Evolutionary conservation across 139 green algal species (phyloP).

Genomic region (Micromonas pusilla): DNA sequence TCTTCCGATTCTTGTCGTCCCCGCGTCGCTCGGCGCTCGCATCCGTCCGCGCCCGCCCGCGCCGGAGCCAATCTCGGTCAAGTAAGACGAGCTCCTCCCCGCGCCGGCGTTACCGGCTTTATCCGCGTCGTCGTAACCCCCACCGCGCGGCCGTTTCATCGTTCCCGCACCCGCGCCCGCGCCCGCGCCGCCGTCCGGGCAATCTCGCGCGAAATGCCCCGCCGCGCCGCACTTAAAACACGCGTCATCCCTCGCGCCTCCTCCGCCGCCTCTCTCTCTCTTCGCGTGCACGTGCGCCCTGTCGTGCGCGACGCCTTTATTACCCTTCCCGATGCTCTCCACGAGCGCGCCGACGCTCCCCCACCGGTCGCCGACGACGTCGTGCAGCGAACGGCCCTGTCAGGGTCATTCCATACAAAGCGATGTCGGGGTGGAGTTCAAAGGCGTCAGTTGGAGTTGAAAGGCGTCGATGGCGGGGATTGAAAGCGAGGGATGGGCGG

Average conservation of each 20-base stretch:
- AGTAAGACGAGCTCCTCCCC: not conserved
- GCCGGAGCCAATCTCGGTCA: not conserved
- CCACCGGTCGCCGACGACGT: constrained; percentile 65
- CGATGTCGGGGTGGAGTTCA: no score
- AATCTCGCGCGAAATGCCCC: not conserved
- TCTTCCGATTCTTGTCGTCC: no score
- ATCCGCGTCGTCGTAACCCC: no score
- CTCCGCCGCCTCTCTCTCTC: not conserved
- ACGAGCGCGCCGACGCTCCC: constrained; percentile 60
- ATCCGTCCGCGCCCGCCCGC: not conserved
- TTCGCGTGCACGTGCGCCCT: constrained; percentile 46
- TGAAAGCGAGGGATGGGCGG: no score
- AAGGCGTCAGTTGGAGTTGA: no score
- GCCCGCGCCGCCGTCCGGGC: not conserved
- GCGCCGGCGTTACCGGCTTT: no score
- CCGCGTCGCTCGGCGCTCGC: not conserved
- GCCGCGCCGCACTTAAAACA: not conserved
- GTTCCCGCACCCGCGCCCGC: no score
- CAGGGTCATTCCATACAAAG: no score
- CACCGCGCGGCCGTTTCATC: no score
- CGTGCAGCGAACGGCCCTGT: constrained; percentile 35
- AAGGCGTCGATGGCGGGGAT: no score
- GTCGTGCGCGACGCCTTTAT: constrained; percentile 50
- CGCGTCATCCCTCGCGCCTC: not conserved
- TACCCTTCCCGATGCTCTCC: constrained; percentile 27